Conservation (phyloP, 2,329 filamentous ascomycete genomes). For the Colletotrichum nymphaeae region DNA sequence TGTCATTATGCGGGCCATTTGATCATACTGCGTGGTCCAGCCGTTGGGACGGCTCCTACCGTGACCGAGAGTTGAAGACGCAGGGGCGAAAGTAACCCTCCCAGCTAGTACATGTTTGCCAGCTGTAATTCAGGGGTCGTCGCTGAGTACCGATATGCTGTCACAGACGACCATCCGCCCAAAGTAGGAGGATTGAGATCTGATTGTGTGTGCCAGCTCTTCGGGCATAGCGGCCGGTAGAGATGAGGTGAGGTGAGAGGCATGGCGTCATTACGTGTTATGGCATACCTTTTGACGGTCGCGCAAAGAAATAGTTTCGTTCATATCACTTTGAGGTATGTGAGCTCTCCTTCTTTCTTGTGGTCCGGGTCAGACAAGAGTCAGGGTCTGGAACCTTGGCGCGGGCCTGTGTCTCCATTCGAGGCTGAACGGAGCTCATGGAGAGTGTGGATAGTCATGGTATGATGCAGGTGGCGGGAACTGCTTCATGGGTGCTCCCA, state of each 20-base stretch:
- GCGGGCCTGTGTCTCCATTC: slow-evolving; percentile 8
- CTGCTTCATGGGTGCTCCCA: slow-evolving; percentile 25
- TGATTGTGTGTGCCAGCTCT: slow-evolving; percentile 5
- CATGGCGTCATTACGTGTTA: slow-evolving; percentile 37
- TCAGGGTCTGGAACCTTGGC: slow-evolving; percentile 27
- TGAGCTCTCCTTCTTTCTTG: neutral
- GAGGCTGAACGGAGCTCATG: slow-evolving; percentile 25
- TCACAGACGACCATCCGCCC: slow-evolving; percentile 13
- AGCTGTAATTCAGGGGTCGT: slow-evolving; percentile 7
- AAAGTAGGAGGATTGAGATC: neutral
- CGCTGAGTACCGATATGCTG: slow-evolving; percentile 15
- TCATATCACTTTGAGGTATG: neutral
- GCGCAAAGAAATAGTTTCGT: neutral
- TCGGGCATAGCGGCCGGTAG: slow-evolving; percentile 22
- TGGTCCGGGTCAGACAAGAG: slow-evolving; percentile 18
- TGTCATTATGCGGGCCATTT: slow-evolving; percentile 23
- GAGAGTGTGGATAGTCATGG: slow-evolving; percentile 18
- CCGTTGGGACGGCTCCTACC: slow-evolving; percentile 9
- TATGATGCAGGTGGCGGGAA: slow-evolving; percentile 35
- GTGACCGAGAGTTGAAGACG: slow-evolving; percentile 10
- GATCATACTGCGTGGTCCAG: neutral
- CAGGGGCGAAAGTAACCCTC: slow-evolving; percentile 1
- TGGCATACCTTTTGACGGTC: slow-evolving; percentile 1
- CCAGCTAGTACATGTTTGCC: neutral
- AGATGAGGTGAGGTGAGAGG: slow-evolving; percentile 25